phyloP scores from a whole-genome alignment of 208 protist species.

The Crithidia bombi region DNA sequence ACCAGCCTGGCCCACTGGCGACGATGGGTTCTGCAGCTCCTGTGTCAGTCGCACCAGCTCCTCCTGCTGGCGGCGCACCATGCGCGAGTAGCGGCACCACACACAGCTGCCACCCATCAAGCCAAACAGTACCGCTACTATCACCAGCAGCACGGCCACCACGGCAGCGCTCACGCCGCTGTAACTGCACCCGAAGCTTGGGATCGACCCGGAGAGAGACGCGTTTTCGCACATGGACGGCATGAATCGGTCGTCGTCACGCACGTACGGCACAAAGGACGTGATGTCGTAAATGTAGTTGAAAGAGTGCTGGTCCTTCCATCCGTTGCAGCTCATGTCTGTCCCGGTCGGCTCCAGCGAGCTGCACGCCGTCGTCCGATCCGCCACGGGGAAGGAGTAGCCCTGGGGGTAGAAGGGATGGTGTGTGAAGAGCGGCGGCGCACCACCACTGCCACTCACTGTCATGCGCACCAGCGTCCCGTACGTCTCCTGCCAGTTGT shows the following conservation, averaged over 20 bases:
- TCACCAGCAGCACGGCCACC: constrained; percentile 23
- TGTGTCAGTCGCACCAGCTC: constrained; percentile 23
- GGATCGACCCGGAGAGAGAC: constrained; percentile 19
- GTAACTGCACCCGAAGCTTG: constrained; percentile 31
- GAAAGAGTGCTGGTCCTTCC: constrained; percentile 1
- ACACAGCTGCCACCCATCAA: constrained; percentile 33
- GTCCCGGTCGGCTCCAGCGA: constrained; percentile 24
- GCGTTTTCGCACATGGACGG: constrained; percentile 17
- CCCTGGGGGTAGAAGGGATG: constrained; percentile 58
- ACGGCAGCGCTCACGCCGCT: constrained; percentile 5
- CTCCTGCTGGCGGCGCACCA: constrained; percentile 35
- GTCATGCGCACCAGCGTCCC: constrained; percentile 45
- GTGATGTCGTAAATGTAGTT: constrained; percentile 53
- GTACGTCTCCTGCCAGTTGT: background rate
- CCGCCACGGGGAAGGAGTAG: constrained; percentile 30
- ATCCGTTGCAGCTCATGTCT: constrained; percentile 21
- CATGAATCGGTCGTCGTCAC: background rate
- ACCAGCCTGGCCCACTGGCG: background rate
- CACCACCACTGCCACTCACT: constrained; percentile 30
- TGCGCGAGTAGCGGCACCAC: constrained; percentile 39
- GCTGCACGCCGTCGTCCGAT: constrained; percentile 30
- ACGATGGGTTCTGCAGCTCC: constrained; percentile 15
- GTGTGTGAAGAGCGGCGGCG: constrained; percentile 48
- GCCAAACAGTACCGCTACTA: constrained; percentile 33
- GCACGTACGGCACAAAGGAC: constrained; percentile 36